Percentiles rank a stretch among this genome's conserved stretches.
These are phyloP conservation scores for Agrostemma githago DNA, from an alignment of 148 eudicot species.

Conservation along the genomic window DNA sequence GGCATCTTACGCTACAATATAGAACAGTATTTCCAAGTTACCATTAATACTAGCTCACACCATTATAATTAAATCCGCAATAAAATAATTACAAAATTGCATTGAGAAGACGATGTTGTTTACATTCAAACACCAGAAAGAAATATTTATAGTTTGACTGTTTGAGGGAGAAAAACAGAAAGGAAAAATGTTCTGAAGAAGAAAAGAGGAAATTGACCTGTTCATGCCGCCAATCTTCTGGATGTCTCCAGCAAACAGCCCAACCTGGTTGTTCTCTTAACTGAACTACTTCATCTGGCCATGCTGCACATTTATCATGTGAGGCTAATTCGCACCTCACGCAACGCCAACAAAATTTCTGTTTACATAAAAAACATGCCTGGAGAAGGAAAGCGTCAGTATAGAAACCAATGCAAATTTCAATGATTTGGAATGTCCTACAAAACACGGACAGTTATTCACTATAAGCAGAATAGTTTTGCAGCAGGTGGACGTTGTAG, in stretches of 20 bases:
- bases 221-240: slow-evolving; percentile 55
- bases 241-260: slow-evolving; percentile 90
- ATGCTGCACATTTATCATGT: slow-evolving; percentile 75
- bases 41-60: background rate
- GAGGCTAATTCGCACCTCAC: slow-evolving; percentile 70
- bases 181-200: slow-evolving; percentile 24
- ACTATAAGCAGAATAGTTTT: background rate
- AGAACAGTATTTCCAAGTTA: background rate
- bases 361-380: slow-evolving; percentile 82
- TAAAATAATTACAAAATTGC: background rate
- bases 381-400: slow-evolving; percentile 26
- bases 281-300: slow-evolving; percentile 61
- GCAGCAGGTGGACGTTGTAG: background rate
- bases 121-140: background rate
- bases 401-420: background rate
- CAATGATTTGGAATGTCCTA: background rate
- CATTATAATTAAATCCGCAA: background rate
- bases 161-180: background rate
- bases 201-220: slow-evolving; percentile 75
- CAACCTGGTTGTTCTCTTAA: slow-evolving; percentile 47
- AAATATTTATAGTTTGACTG: background rate
- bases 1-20: background rate
- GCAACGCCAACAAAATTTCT: slow-evolving; percentile 67
- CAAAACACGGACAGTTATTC: background rate
- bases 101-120: background rate